Conservation (phyloP, 306 rosid genomes). For the Cucumis cinereus region DNA sequence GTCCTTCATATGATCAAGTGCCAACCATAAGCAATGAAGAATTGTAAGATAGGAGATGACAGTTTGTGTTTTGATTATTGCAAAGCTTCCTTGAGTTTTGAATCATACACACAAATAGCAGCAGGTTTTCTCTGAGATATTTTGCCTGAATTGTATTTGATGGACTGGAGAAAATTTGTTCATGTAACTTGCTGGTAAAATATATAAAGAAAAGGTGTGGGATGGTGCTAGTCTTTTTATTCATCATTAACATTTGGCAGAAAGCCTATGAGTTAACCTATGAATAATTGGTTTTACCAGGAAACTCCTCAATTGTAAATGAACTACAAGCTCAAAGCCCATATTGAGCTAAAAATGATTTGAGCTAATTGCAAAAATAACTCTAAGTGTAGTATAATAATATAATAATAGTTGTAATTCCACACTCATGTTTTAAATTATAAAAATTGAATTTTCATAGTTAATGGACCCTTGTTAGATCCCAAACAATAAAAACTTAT, state of each 20-base stretch:
- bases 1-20: constrained; percentile 52
- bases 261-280: neutral
- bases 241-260: neutral
- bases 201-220: neutral
- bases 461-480: no score
- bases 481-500: no score
- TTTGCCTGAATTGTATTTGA: neutral
- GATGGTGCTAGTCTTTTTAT: neutral
- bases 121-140: neutral
- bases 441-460: no score
- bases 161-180: neutral
- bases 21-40: constrained; percentile 62
- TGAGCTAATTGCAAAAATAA: no score
- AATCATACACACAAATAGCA: neutral
- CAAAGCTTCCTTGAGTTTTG: neutral
- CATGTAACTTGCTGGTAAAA: neutral
- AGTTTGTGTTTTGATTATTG: neutral
- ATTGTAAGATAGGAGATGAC: constrained; percentile 25
- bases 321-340: no score
- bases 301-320: no score
- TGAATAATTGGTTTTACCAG: no score
- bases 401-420: no score
- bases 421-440: no score
- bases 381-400: no score
- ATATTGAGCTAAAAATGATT: no score